phyloP scores from a whole-genome alignment of 1,284 basidiomycete species.

The Fomitopsis schrenkii region DNA sequence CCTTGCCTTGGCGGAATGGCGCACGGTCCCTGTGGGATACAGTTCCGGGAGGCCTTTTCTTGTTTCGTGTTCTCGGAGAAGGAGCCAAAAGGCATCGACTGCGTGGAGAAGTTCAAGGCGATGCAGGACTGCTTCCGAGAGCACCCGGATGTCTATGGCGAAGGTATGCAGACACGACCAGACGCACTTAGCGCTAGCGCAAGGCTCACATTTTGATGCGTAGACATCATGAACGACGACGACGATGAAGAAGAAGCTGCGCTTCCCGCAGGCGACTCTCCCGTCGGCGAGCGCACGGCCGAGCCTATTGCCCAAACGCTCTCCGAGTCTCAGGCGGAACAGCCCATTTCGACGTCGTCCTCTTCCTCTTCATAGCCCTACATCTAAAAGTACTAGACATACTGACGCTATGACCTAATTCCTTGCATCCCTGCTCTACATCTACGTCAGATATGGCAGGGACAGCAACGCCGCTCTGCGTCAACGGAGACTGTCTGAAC shows the following conservation, averaged over 20 bases:
- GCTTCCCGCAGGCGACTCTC: constrained; percentile 2
- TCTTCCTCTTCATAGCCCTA: not conserved
- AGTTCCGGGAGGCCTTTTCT: constrained; percentile 96
- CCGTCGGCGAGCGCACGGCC: not conserved
- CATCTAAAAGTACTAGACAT: not conserved
- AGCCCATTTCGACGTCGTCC: not conserved
- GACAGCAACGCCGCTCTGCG: too few relatives aligned
- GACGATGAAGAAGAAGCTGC: constrained; percentile 19
- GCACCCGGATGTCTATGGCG: constrained; percentile 93
- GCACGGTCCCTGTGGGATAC: constrained; percentile 89
- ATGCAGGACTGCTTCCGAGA: constrained; percentile 99
- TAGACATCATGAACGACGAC: constrained; percentile 27
- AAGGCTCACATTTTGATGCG: not conserved
- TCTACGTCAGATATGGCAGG: too few relatives aligned
- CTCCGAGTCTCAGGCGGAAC: constrained; percentile 3
- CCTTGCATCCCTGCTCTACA: not conserved
- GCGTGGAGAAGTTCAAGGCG: constrained; percentile 94
- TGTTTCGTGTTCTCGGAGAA: constrained; percentile 95
- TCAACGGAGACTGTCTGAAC: too few relatives aligned
- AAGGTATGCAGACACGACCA: constrained; percentile 51
- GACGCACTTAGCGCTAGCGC: not conserved
- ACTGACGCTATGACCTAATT: not conserved
- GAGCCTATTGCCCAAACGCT: not conserved
- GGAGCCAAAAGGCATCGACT: constrained; percentile 98
- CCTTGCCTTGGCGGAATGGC: constrained; percentile 99